phyloP scores from a whole-genome alignment of 805 yeast species.

The Saccharomyces jurei region DNA sequence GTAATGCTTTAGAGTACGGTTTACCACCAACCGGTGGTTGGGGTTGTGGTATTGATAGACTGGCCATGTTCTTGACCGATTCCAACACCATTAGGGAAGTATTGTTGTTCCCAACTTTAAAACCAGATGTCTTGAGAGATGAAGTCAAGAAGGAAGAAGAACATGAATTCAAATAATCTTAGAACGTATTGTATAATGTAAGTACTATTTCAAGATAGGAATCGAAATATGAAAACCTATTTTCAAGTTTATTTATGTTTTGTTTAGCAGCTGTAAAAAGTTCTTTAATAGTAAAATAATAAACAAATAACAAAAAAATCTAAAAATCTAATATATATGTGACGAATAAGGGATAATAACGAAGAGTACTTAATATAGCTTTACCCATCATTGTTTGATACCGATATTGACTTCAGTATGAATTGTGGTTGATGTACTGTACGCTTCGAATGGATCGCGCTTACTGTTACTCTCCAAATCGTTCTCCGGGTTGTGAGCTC shows the following conservation, averaged over 20 bases:
- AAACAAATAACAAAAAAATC: not conserved
- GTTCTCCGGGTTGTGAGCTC: slow-evolving; percentile 50
- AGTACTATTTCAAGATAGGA: not conserved
- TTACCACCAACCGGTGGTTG: slow-evolving; percentile 99
- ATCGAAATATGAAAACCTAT: not conserved
- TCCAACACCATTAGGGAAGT: slow-evolving; percentile 97
- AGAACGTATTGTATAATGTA: not conserved
- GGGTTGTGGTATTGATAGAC: slow-evolving; percentile 98
- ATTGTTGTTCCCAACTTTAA: slow-evolving; percentile 94
- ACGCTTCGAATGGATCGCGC: slow-evolving; percentile 53
- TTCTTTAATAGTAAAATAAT: not conserved
- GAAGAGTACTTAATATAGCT: not conserved
- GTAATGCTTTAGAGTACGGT: slow-evolving; percentile 96
- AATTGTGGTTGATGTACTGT: slow-evolving; percentile 44
- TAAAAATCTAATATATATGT: not conserved
- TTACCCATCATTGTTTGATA: not conserved
- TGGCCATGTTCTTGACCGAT: slow-evolving; percentile 95
- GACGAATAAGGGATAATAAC: not conserved
- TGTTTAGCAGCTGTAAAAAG: not conserved
- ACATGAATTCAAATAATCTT: not conserved
- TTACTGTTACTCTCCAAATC: slow-evolving; percentile 44
- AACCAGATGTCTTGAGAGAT: slow-evolving; percentile 62
- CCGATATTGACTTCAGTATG: slow-evolving; percentile 15
- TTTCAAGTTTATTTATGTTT: not conserved
- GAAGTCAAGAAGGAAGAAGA: slow-evolving; percentile 26